A percentile compares a stretch with the other conserved stretches of the same genome.
Conservation (phyloP, 805 yeast species). For the Ogataea corticis region DNA sequence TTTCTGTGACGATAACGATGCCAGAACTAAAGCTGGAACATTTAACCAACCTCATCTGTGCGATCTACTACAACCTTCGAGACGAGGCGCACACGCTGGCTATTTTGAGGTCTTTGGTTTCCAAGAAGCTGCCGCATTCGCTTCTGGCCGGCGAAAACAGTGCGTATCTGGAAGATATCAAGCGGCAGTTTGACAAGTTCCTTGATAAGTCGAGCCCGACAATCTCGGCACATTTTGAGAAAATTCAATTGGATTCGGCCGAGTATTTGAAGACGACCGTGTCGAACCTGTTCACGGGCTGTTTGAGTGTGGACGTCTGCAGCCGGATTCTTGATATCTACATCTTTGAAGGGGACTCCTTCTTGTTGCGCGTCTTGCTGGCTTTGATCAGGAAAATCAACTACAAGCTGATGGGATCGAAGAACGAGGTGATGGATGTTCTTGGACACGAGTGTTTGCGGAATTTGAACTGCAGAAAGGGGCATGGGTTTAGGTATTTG, state of each 20-base stretch:
- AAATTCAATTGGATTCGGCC: constrained; percentile 40
- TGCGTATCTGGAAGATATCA: constrained; percentile 39
- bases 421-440: constrained; percentile 43
- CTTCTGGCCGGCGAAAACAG: constrained; percentile 12
- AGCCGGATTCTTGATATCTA: constrained; percentile 56
- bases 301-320: constrained; percentile 46
- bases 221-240: constrained; percentile 51
- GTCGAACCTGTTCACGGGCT: constrained; percentile 45
- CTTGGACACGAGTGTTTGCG: constrained; percentile 39
- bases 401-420: constrained; percentile 52
- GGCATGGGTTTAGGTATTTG: constrained; percentile 36
- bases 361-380: constrained; percentile 53
- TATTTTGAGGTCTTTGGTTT: constrained; percentile 27
- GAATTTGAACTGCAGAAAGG: constrained; percentile 25
- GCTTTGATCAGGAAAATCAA: constrained; percentile 51
- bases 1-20: constrained; percentile 21
- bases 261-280: constrained; percentile 47
- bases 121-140: constrained; percentile 29
- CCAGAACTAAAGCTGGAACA: constrained; percentile 7
- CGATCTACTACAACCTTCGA: constrained; percentile 26
- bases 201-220: constrained; percentile 45
- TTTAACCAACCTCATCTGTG: constrained; percentile 29
- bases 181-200: constrained; percentile 48
- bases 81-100: constrained; percentile 25
- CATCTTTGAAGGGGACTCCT: constrained; percentile 61